Conservation (phyloP, 2,329 filamentous ascomycete species). For the Penicillium sp. region DNA sequence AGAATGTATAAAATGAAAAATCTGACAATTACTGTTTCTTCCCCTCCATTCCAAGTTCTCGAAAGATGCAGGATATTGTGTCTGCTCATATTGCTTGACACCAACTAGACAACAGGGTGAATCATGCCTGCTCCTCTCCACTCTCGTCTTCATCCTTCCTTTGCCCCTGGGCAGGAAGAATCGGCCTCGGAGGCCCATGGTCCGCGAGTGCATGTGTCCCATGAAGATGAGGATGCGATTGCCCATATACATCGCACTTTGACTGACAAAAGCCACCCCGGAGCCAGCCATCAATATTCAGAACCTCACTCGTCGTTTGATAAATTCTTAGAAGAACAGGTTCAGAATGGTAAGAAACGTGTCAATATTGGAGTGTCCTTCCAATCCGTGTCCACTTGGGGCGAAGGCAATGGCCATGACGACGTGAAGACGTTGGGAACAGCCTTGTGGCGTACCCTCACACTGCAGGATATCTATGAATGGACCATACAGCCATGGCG, state of each 20-base stretch:
- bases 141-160: slow-evolving; percentile 23
- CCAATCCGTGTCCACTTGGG: slow-evolving; percentile 70
- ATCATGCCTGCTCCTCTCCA: slow-evolving; percentile 31
- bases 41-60: neutral
- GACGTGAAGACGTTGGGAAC: slow-evolving; percentile 69
- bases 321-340: slow-evolving; percentile 68
- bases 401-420: slow-evolving; percentile 60
- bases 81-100: neutral
- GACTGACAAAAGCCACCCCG: slow-evolving; percentile 20
- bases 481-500: slow-evolving; percentile 52
- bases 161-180: slow-evolving; percentile 20
- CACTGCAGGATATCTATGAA: slow-evolving; percentile 67
- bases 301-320: slow-evolving; percentile 63
- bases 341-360: slow-evolving; percentile 61
- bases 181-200: slow-evolving; percentile 10
- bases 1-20: slow-evolving; percentile 3
- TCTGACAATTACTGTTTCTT: neutral
- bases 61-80: neutral
- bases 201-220: slow-evolving; percentile 28
- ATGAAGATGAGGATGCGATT: slow-evolving; percentile 32
- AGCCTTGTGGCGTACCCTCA: slow-evolving; percentile 72
- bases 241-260: slow-evolving; percentile 33
- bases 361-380: slow-evolving; percentile 75
- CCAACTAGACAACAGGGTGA: slow-evolving; percentile 2
- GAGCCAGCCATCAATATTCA: slow-evolving; percentile 19